Conservation (phyloP, 192 early-diverging fungal genomes). For the Gaertneriomyces sp. region DNA sequence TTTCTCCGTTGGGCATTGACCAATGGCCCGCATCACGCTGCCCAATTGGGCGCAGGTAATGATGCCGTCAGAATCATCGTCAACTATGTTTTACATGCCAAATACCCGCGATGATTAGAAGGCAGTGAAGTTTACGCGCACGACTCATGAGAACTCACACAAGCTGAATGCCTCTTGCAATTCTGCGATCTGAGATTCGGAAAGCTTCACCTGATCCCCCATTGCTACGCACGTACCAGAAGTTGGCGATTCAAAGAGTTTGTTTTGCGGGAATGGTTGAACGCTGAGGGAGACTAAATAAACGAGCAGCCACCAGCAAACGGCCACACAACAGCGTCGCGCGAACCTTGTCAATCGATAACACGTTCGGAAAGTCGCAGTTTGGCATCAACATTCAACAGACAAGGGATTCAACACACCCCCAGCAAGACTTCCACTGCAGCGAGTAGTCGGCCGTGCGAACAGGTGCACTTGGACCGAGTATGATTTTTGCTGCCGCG, state of each 20-base stretch:
- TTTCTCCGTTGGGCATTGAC: conserved; percentile 83
- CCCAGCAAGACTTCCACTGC: too few species aligned
- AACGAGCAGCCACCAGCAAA: neutral
- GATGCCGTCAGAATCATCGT: conserved; percentile 84
- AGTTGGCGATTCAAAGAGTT: neutral
- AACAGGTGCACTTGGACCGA: too few species aligned
- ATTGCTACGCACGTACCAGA: neutral
- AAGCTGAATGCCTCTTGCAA: conserved; percentile 73
- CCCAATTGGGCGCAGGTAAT: conserved; percentile 87
- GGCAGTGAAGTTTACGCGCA: too few species aligned
- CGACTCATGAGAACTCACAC: conserved; percentile 17
- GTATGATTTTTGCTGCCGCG: too few species aligned
- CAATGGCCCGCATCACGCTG: conserved; percentile 83
- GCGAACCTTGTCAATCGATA: neutral
- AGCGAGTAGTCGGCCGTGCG: too few species aligned
- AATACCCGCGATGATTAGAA: too few species aligned
- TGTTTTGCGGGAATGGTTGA: neutral
- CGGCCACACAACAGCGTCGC: neutral
- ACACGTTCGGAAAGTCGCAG: neutral
- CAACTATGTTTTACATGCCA: conserved; percentile 33
- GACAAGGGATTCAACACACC: too few species aligned
- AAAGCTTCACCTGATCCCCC: conserved; percentile 46
- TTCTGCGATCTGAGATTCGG: conserved; percentile 71
- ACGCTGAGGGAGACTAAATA: neutral
- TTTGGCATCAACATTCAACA: neutral